phyloP scores from a whole-genome alignment of 257 asterid genomes.

The Ehretia macrophylla region DNA sequence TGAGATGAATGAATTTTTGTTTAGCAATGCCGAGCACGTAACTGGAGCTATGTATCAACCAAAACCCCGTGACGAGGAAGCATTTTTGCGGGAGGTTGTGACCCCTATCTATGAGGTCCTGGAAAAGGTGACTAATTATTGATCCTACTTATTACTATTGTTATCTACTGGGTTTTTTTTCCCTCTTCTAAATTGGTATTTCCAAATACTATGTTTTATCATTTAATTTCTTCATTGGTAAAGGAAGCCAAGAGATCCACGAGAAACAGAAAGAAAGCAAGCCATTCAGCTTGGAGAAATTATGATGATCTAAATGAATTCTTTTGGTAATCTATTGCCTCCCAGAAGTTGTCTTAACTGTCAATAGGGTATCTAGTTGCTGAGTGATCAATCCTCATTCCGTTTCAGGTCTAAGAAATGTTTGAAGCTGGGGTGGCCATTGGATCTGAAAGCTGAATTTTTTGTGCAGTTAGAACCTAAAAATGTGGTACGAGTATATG shows the following conservation, averaged over 20 bases:
- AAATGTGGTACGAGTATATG: no score
- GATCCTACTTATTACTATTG: not conserved
- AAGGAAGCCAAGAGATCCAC: constrained; percentile 88
- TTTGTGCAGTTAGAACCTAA: constrained; percentile 51
- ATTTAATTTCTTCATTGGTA: constrained; percentile 35
- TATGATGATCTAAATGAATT: constrained; percentile 93
- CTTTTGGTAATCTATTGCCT: constrained; percentile 66
- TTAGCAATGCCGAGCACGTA: constrained; percentile 56
- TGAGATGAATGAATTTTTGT: constrained; percentile 61
- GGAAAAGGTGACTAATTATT: constrained; percentile 46
- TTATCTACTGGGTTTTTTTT: not conserved
- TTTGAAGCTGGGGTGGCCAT: constrained; percentile 83
- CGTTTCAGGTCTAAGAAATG: constrained; percentile 66
- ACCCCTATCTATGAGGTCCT: constrained; percentile 82
- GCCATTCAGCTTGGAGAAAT: constrained; percentile 98
- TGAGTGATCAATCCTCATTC: constrained; percentile 8
- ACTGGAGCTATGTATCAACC: constrained; percentile 58
- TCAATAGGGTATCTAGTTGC: constrained; percentile 1
- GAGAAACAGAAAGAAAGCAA: constrained; percentile 86
- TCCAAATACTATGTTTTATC: constrained; percentile 16
- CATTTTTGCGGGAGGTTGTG: constrained; percentile 76
- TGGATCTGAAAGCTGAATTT: constrained; percentile 65
- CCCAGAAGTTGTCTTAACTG: constrained; percentile 13
- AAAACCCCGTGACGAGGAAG: constrained; percentile 56
- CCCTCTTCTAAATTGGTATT: constrained; percentile 3